Evolutionary conservation across 208 protist species (phyloP).

Genomic region (Tetramitus jugosus): DNA sequence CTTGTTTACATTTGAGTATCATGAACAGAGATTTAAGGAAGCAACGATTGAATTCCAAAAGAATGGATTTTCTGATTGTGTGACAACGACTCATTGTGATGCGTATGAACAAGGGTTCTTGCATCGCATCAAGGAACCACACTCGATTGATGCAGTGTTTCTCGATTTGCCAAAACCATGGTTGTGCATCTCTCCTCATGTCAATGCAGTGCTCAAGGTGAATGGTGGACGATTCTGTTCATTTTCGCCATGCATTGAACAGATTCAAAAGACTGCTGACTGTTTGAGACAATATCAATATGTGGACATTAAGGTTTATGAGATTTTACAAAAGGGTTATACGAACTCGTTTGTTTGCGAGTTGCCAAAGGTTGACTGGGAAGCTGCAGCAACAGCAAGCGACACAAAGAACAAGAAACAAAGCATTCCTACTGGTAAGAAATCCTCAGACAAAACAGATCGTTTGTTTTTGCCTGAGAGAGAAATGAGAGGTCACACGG

Average conservation of each 20-base stretch:
- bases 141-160: constrained; percentile 67
- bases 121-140: background rate
- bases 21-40: background rate
- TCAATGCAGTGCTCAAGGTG: constrained; percentile 55
- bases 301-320: background rate
- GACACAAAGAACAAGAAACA: background rate
- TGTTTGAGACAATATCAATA: constrained; percentile 43
- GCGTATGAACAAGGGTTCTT: background rate
- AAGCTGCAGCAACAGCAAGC: background rate
- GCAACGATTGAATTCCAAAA: background rate
- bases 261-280: constrained; percentile 68
- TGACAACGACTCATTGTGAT: background rate
- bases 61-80: background rate
- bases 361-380: background rate
- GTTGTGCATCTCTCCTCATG: constrained; percentile 68
- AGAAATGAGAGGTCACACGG: constrained; percentile 72
- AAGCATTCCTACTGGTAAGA: background rate
- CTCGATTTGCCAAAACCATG: constrained; percentile 79
- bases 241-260: constrained; percentile 84
- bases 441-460: background rate
- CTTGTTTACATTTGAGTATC: constrained; percentile 25
- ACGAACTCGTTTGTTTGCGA: background rate
- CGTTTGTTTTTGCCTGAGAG: constrained; percentile 48
- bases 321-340: background rate
- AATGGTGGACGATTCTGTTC: constrained; percentile 66